Percentiles rank a stretch among this genome's conserved stretches.
These are phyloP conservation scores for Eremochloa ophiuroides DNA, from an alignment of 176 grass and related monocot species.

Conservation along the genomic window DNA sequence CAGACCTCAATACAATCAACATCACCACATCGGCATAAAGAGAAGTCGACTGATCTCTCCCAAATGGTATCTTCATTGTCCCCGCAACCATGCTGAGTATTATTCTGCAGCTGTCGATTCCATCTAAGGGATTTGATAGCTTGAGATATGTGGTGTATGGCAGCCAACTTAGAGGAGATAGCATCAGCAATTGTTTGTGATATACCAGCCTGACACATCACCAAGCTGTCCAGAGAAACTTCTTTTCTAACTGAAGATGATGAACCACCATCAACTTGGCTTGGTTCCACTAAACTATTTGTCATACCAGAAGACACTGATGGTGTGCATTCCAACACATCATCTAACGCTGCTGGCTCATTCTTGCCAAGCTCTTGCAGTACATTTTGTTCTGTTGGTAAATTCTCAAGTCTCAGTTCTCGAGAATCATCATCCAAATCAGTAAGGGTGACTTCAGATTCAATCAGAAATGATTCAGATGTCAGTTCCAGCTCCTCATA, in stretches of 20 bases:
- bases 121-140: constrained; percentile 98
- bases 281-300: constrained; percentile 12
- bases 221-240: constrained; percentile 46
- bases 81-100: constrained; percentile 37
- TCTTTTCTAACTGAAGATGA: constrained; percentile 34
- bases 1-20: constrained; percentile 96
- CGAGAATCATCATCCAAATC: constrained; percentile 79
- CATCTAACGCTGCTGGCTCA: constrained; percentile 18
- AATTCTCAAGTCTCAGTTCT: constrained; percentile 66
- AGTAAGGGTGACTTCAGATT: constrained; percentile 88
- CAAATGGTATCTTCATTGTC: constrained; percentile 47
- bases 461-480: constrained; percentile 75
- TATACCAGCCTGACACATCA: constrained; percentile 60
- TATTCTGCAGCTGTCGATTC: constrained; percentile 87
- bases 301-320: constrained; percentile 22
- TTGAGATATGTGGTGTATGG: constrained; percentile 95
- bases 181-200: constrained; percentile 64
- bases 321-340: constrained; percentile 30
- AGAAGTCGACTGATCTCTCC: constrained; percentile 69
- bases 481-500: constrained; percentile 92
- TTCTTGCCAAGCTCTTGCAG: constrained; percentile 29
- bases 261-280: constrained; percentile 30
- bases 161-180: constrained; percentile 93
- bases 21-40: constrained; percentile 82
- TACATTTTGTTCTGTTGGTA: constrained; percentile 45